Conservation (phyloP, 2,329 filamentous ascomycete genomes). For the Fusarium solani-melongenae region DNA sequence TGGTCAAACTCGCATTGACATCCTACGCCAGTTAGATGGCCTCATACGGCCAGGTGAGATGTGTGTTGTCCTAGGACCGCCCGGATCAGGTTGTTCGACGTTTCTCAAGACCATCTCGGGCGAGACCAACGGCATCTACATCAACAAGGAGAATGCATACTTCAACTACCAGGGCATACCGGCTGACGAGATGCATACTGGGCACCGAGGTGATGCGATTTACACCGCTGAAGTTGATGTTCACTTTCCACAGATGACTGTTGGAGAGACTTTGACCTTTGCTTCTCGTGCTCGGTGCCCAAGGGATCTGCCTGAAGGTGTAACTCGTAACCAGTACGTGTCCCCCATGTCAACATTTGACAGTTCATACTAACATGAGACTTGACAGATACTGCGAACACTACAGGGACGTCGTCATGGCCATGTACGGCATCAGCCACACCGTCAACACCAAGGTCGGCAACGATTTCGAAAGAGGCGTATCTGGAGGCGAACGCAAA, state of each 20-base stretch:
- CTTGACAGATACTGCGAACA: slow-evolving; percentile 51
- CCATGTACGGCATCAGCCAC: slow-evolving; percentile 75
- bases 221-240: slow-evolving; percentile 84
- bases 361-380: not conserved
- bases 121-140: slow-evolving; percentile 79
- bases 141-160: slow-evolving; percentile 70
- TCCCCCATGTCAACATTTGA: not conserved
- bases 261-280: slow-evolving; percentile 80
- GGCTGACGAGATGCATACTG: slow-evolving; percentile 75
- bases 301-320: slow-evolving; percentile 64
- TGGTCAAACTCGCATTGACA: slow-evolving; percentile 68
- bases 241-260: slow-evolving; percentile 78
- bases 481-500: slow-evolving; percentile 62
- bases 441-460: slow-evolving; percentile 75
- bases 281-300: slow-evolving; percentile 76
- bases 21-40: slow-evolving; percentile 72
- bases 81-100: slow-evolving; percentile 77
- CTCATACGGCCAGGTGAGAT: slow-evolving; percentile 75
- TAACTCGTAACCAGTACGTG: slow-evolving; percentile 61
- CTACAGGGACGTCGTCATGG: slow-evolving; percentile 75
- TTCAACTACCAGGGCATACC: slow-evolving; percentile 78
- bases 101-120: slow-evolving; percentile 83
- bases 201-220: slow-evolving; percentile 82
- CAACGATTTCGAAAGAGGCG: slow-evolving; percentile 72
- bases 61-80: slow-evolving; percentile 77